Evolutionary conservation across 345 rosid genomes (phyloP), one percentile per base, ranked within the genome.

Genomic region (Combretum micranthum): DNA sequence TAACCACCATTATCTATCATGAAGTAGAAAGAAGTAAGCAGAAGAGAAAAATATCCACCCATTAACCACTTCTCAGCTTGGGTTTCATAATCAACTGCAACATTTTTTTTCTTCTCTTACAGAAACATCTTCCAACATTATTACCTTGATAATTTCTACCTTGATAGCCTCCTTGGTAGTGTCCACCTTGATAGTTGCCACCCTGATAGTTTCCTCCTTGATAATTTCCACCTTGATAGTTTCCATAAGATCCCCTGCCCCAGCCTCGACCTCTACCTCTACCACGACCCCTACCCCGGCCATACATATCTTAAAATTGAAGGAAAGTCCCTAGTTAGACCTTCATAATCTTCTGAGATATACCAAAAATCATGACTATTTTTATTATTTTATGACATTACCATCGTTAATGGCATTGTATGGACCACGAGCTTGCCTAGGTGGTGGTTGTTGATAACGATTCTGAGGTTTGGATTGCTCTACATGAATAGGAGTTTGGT

Each of bases 371-470:
- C 20, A 4, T 26, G 39, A 65, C 44, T 2, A 58, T 18, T 49
- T 60, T n/a, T n/a, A n/a, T n/a, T n/a, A n/a, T n/a, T n/a, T 43
- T n/a, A 22, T 53, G 55, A 61, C 37, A 44, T 62, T 64, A 93
- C 99, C 95, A 75, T 89, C 95, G 64, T 79, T 71, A 65, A 57
- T 67, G 53, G 76, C 65, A 77, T 78, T 79, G 68, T 83, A 80
- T 4, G 77, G 73, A 18, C 50, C 42, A 23, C 67, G 83, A 21
- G 69, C 57, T 69, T 80, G 87, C 66, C 75, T 77, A 20, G 67
- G 80, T 53, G 67, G 87, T 45, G 72, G 83, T 42, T 77, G 90
- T 63, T 71, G 80, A 57, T 77, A 67, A 32, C 67, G 83, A 68
- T 75, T 66, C 52, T 73, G 95, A 44, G 72, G 89, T 74, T 63